phyloP scores from a whole-genome alignment of 163 green algal genomes.

The Scenedesmus sp. region DNA sequence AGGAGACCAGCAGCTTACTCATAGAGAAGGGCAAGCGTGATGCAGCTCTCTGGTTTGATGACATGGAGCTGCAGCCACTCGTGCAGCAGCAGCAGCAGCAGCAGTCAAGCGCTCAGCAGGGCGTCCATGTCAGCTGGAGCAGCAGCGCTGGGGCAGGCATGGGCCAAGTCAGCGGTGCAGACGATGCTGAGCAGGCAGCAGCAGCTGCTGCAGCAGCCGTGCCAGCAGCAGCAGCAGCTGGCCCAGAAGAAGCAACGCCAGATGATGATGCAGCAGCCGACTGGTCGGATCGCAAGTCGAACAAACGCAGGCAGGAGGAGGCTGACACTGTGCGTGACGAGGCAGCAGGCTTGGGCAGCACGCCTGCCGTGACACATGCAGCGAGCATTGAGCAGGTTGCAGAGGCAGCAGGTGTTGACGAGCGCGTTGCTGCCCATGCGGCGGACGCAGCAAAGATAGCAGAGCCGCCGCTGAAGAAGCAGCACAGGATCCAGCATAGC shows the following conservation, averaged over 20 bases:
- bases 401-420: conserved; percentile 7
- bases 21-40: conserved; percentile 57
- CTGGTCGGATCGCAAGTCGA: conserved; percentile 16
- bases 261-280: background rate
- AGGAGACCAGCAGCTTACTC: conserved; percentile 47
- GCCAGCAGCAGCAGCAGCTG: background rate
- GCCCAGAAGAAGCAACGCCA: background rate
- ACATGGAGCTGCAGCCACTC: conserved; percentile 41
- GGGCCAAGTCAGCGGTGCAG: background rate
- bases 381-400: background rate
- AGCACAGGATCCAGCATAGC: background rate
- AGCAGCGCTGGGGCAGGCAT: background rate
- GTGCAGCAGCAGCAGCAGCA: conserved; percentile 39
- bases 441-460: conserved; percentile 28
- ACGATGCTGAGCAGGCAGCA: background rate
- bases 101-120: background rate
- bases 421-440: background rate
- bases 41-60: conserved; percentile 38
- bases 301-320: background rate
- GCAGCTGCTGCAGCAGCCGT: conserved; percentile 20
- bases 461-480: background rate
- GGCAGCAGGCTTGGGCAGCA: background rate
- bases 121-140: conserved; percentile 22
- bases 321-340: background rate
- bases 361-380: background rate